Base-by-base conservation (phyloP, 768 basidiomycete genomes). In the Myochromella boudieri region DNA sequence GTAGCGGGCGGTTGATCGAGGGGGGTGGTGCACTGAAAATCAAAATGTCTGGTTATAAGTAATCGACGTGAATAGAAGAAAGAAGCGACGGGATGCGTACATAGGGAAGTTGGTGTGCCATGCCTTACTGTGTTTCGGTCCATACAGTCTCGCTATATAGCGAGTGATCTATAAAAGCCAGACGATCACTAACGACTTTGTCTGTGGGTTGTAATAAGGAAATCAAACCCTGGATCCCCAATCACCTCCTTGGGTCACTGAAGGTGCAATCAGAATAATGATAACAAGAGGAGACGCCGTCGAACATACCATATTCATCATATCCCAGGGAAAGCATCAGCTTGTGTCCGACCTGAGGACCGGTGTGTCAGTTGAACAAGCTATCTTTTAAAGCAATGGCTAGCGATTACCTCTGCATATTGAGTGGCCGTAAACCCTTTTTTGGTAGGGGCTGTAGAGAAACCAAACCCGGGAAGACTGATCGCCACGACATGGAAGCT, bases 381-480 rank as follows among this genome's bases (percentile, higher is more conserved):
- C 39, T 37, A 39, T 14, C 36, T 22, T 9, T 43, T 6, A 53
- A 56, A 6, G 38, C 17, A 44, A 7, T 63, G 67, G n/a, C 29
- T 18, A 67, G 70, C 14, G 53, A 24, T 18, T 15, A 75, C 74
- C 67, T 78, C 63, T 6, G 70, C 70, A 43, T 76, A 82, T 37
- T 84, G 80, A n/a, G 59, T 48, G 0, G 63, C 27, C 7, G 51
- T 55, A 51, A 84, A 85, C 0, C 81, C 81, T 48, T 69, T 69
- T 56, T 75, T 76, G 38, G 59, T 76, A 0, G 78, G 74, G 0
- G 74, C 79, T 34, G 80, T 72, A 0, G 83, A 84, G 61, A 83
- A 85, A 0, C 80, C 82, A 59, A 64, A 85, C 0, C 80, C 81
- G 8, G 82, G 84, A n/a, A 85, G 54, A 53, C 82, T 77, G 28